Base-by-base conservation (phyloP, 345 rosid species). In the Streptanthus diversifolius region DNA sequence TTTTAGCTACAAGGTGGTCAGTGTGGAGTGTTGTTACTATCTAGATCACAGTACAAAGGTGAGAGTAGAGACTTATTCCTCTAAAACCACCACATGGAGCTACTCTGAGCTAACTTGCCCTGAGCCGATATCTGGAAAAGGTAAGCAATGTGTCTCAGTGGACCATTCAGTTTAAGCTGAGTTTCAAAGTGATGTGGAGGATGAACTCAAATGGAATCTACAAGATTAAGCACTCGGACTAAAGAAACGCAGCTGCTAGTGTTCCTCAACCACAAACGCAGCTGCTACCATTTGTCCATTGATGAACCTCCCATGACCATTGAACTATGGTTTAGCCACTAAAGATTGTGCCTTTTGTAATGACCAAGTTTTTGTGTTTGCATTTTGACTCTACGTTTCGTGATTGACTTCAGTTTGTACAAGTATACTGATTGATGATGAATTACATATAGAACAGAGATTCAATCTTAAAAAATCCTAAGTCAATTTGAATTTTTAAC, bases 191-290 rank as follows among this genome's bases (percentile, higher is more conserved):
- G 15, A 73, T 83, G 80, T 85, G 90, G 90, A 88, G 13, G 80
- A 80, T 22, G 56, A 88, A 85, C 64, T 79, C 81, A 5, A 5
- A 33, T 69, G 29, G 15, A 64, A 8, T 71, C 78, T 56, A 41
- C 67, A 27, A 73, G 66, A 62, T 71, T 52, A 48, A 39, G 43
- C 70, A 39, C 77, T 0, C 71, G 78, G 13, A 61, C 66, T 36
- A 85, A 84, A 81, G 90, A 87, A 64, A 81, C 87, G 3, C 84
- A 83, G 58, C 78, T 87, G 41, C 61, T 87, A 37, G 78, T 85
- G 0, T 80, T 87, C 65, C 35, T 76, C 40, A 80, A 78, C 2
- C 81, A 73, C n/a, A 87, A 64, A 81, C 87, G 3, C 84, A 83
- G 58, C 78, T 87, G 41, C 61, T 87, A 37, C 2, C 81, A 73